These are phyloP conservation scores for Berberis thunbergii DNA, from an alignment of 164 flowering plant species.

Conservation along the genomic window DNA sequence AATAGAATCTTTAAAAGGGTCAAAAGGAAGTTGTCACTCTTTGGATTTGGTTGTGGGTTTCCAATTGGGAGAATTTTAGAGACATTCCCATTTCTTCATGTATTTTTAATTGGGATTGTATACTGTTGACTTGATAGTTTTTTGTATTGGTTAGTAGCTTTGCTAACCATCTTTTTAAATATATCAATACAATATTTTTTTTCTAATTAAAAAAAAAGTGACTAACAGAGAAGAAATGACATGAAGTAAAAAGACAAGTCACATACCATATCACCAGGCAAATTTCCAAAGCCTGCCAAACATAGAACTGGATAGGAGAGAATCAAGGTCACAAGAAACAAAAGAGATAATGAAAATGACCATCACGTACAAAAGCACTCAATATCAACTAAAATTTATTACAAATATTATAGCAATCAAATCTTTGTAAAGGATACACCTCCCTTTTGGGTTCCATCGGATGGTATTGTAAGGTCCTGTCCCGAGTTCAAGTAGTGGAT, in stretches of 20 bases:
- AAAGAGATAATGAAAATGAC: not conserved
- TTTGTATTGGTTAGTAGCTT: no score
- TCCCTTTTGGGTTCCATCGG: slow-evolving; percentile 96
- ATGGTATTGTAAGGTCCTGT: slow-evolving; percentile 88
- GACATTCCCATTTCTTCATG: no score
- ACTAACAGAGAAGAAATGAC: not conserved
- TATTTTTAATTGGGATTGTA: no score
- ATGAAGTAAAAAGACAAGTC: not conserved
- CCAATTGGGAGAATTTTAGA: no score
- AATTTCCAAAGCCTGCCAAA: slow-evolving; percentile 97
- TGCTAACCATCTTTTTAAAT: no score
- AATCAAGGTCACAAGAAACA: slow-evolving; percentile 40
- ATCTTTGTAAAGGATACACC: slow-evolving; percentile 67
- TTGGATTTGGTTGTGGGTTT: no score
- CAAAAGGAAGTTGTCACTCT: no score
- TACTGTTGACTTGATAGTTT: no score
- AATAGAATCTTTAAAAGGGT: no score
- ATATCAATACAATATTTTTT: no score
- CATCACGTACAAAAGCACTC: not conserved
- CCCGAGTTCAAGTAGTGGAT: slow-evolving; percentile 85
- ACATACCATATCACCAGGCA: slow-evolving; percentile 98
- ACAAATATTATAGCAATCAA: not conserved
- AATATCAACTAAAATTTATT: not conserved
- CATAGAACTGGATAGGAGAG: slow-evolving; percentile 55
- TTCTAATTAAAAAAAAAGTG: not conserved